Evolutionary conservation across 1,284 basidiomycete species (phyloP).

Genomic region (Fomitopsis betulina): DNA sequence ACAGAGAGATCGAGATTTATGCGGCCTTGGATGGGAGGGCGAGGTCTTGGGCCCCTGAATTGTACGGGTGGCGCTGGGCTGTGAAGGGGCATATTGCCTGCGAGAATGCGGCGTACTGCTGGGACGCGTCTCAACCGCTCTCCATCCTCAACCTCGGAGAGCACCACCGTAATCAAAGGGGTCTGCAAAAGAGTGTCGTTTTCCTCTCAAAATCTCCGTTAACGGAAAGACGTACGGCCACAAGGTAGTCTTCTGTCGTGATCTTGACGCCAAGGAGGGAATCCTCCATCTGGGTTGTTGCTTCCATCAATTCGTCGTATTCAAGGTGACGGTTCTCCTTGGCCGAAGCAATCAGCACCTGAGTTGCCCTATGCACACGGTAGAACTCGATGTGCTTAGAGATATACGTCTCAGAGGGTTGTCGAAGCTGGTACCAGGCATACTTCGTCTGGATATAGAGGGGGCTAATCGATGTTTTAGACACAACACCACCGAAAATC

Average conservation of each 20-base stretch:
- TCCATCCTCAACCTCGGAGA: slow-evolving; percentile 1
- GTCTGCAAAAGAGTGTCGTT: slow-evolving; percentile 1
- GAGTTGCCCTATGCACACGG: slow-evolving; percentile 42
- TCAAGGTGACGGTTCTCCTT: slow-evolving; percentile 6
- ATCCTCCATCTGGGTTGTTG: slow-evolving; percentile 11
- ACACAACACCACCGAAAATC: background rate
- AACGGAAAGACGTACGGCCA: background rate
- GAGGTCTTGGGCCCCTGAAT: background rate
- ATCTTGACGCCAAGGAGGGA: slow-evolving; percentile 4
- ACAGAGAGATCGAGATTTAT: slow-evolving; percentile 51
- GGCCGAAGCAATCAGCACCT: slow-evolving; percentile 31
- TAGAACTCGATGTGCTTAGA: slow-evolving; percentile 45
- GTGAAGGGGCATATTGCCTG: background rate
- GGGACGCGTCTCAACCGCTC: background rate
- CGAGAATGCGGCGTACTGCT: background rate
- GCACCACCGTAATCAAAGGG: background rate
- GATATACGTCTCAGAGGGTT: slow-evolving; percentile 42
- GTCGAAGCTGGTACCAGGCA: slow-evolving; percentile 55
- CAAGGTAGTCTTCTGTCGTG: slow-evolving; percentile 6
- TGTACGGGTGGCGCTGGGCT: background rate
- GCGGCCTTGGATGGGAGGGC: background rate
- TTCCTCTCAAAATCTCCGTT: background rate
- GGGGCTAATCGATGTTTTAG: slow-evolving; percentile 34
- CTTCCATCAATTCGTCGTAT: slow-evolving; percentile 10
- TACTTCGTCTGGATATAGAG: slow-evolving; percentile 55